These are phyloP conservation scores for Annulohypoxylon stygium DNA, from an alignment of 495 filamentous ascomycete species.

Conservation along the genomic window DNA sequence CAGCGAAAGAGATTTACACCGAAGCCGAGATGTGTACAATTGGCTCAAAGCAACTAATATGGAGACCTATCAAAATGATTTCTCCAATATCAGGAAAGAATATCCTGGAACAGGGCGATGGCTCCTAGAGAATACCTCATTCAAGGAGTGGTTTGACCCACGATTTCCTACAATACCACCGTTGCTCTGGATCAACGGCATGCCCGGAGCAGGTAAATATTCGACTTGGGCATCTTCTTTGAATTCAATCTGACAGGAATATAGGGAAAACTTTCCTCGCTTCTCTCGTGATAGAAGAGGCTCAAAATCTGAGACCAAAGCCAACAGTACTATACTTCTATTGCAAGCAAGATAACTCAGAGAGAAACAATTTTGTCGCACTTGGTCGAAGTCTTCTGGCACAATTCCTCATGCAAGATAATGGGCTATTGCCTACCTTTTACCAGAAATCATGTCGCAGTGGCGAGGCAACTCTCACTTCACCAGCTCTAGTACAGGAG, in stretches of 20 bases:
- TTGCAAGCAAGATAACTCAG: slow-evolving; percentile 47
- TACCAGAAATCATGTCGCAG: slow-evolving; percentile 45
- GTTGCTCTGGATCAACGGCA: slow-evolving; percentile 54
- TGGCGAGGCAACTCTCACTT: slow-evolving; percentile 37
- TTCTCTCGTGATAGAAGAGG: slow-evolving; percentile 19
- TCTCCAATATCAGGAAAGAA: not conserved
- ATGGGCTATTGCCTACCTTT: slow-evolving; percentile 41
- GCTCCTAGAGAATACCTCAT: slow-evolving; percentile 36
- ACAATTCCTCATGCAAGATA: slow-evolving; percentile 49
- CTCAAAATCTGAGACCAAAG: slow-evolving; percentile 29
- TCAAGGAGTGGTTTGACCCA: slow-evolving; percentile 43
- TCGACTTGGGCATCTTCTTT: not conserved
- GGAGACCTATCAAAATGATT: slow-evolving; percentile 23
- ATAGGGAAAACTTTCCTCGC: slow-evolving; percentile 24
- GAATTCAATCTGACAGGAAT: not conserved
- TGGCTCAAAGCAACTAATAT: not conserved
- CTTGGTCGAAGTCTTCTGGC: slow-evolving; percentile 40
- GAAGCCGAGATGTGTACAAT: not conserved
- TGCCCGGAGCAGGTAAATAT: slow-evolving; percentile 54
- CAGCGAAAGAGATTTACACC: not conserved
- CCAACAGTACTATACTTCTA: slow-evolving; percentile 51
- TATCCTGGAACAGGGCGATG: slow-evolving; percentile 36
- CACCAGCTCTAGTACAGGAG: slow-evolving; percentile 30
- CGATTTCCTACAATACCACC: not conserved
- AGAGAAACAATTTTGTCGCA: slow-evolving; percentile 45